Evolutionary conservation across 345 rosid species (phyloP), one percentile per base, ranked within the genome.

Genomic region (Limnanthes douglasii): DNA sequence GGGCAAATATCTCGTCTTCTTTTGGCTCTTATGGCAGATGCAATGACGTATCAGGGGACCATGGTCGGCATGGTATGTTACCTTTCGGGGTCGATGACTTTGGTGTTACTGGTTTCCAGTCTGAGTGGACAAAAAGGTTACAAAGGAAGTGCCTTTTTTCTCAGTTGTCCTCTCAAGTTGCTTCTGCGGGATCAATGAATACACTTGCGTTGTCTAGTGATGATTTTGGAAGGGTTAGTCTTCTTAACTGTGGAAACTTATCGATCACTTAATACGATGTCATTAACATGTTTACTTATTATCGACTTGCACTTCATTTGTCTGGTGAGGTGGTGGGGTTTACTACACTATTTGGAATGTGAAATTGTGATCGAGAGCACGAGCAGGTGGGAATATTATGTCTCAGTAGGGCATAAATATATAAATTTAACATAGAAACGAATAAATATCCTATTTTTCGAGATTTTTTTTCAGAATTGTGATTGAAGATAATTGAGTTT

Each of bases 201-300:
- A 49, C 72, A 15, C 20, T 38, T 1, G 56, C 60, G 39, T 48
- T 63, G 14, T 46, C 50, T 45, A 53, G 39, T 16, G 61, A 55
- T 39, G 67, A 58, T 36, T 59, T 55, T 32, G 54, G 56, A 42
- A 50, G 30, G 72, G 86, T 76, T 51, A 53, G 80, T 54, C 43
- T 47, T 38, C 48, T 41, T 23, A 29, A 21, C 27, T 11, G 26
- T 47, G 43, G 14, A 18, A 15, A 14, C 7, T 15, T 42, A 47
- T 42, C 41, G n/a, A 14, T 43, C 32, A 24, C 29, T 17, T 12
- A 46, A 52, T 21, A 8, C 5, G 38, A 18, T 39, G 42, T 12
- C 25, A 50, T 13, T 18, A 15, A 13, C 18, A 15, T 35, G 15
- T 15, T 2, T 39, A 23, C 17, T 39, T 53, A 24, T 11, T 10